Percentiles rank a stretch among this genome's conserved stretches.
Evolutionary conservation across 1,284 basidiomycete genomes (phyloP).

Genomic region (Rhodotorula glutinis): DNA sequence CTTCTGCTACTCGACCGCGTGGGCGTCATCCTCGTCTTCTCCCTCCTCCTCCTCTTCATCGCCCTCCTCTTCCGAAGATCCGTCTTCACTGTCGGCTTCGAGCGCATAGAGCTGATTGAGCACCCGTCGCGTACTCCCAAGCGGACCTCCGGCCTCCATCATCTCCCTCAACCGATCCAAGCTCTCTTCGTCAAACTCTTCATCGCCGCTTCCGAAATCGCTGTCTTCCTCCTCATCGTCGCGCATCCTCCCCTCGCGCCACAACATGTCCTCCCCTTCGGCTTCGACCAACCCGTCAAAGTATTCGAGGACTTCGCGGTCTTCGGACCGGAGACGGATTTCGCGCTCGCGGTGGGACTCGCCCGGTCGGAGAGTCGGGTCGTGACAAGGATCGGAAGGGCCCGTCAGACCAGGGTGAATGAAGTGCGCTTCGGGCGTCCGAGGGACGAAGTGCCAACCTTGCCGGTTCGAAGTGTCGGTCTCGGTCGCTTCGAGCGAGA

Average conservation of each 20-base stretch:
- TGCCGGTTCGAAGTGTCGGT: background rate
- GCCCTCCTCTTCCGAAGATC: background rate
- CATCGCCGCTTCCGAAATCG: background rate
- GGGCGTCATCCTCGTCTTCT: background rate
- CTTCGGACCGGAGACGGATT: conserved; percentile 12
- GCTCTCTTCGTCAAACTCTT: background rate
- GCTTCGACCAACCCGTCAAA: conserved; percentile 27
- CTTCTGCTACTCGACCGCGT: background rate
- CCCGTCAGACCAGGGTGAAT: background rate
- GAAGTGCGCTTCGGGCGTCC: background rate
- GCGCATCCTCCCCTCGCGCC: conserved; percentile 2
- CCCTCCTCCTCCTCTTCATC: background rate
- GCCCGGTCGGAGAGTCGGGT: background rate
- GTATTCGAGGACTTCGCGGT: conserved; percentile 26
- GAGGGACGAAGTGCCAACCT: conserved; percentile 12
- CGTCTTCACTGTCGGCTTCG: background rate
- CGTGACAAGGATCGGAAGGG: conserved; percentile 2
- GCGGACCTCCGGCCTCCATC: background rate
- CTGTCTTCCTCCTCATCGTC: background rate
- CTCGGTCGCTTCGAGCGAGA: too few species aligned
- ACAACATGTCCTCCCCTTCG: conserved; percentile 17
- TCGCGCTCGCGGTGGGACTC: conserved; percentile 6
- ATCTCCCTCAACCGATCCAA: background rate
- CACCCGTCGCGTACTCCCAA: conserved; percentile 9
- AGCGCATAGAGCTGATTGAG: conserved; percentile 4